A percentile compares a stretch with the other conserved stretches of the same genome.
Evolutionary conservation across 768 basidiomycete genomes (phyloP).

Genomic region (Mycena kentingensis): DNA sequence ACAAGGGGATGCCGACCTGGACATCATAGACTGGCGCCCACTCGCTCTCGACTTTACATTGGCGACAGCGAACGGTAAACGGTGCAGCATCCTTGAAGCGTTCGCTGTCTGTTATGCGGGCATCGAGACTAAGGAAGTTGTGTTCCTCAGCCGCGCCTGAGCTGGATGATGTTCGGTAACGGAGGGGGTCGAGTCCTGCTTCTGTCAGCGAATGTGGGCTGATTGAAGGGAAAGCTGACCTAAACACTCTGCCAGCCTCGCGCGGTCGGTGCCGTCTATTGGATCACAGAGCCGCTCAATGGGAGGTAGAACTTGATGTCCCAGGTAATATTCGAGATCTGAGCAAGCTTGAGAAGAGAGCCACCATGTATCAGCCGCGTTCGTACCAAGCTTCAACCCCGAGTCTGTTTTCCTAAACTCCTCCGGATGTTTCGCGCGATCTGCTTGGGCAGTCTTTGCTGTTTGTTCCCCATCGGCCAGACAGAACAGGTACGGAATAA

Average conservation of each 20-base stretch:
- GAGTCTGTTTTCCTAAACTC: slow-evolving; percentile 73
- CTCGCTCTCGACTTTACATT: slow-evolving; percentile 61
- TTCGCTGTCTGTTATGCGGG: slow-evolving; percentile 84
- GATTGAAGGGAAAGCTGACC: slow-evolving; percentile 50
- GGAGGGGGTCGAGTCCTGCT: slow-evolving; percentile 61
- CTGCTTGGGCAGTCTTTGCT: slow-evolving; percentile 79
- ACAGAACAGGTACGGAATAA: slow-evolving; percentile 96
- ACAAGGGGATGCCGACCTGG: slow-evolving; percentile 43
- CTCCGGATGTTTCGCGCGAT: slow-evolving; percentile 91
- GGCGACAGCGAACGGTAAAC: slow-evolving; percentile 74
- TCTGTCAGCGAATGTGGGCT: slow-evolving; percentile 1
- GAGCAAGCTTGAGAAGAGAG: slow-evolving; percentile 14
- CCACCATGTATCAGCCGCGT: neutral
- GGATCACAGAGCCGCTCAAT: slow-evolving; percentile 94
- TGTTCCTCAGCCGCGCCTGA: slow-evolving; percentile 56
- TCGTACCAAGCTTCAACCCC: slow-evolving; percentile 72
- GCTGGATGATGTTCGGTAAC: slow-evolving; percentile 49
- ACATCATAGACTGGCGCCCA: slow-evolving; percentile 64
- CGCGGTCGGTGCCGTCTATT: slow-evolving; percentile 92
- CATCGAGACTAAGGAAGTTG: slow-evolving; percentile 79
- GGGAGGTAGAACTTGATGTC: slow-evolving; percentile 90
- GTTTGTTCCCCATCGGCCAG: slow-evolving; percentile 69
- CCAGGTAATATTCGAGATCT: slow-evolving; percentile 93
- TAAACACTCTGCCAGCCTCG: slow-evolving; percentile 92
- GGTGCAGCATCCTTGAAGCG: slow-evolving; percentile 78